Evolutionary conservation across 805 yeast genomes (phyloP), one percentile per base, ranked within the genome.

Genomic region (Kluyveromyces siamensis): DNA sequence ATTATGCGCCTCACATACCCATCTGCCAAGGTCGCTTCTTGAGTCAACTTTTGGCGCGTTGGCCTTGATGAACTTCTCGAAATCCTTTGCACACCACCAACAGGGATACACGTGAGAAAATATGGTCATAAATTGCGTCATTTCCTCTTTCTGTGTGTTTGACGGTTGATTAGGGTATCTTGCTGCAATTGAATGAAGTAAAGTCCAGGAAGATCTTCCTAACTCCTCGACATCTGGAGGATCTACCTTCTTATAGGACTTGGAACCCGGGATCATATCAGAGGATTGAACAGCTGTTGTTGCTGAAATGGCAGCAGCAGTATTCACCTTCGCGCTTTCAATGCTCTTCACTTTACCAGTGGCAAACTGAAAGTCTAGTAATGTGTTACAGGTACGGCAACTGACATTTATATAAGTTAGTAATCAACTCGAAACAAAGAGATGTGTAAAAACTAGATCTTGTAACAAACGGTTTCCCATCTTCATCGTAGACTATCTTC

Each of bases 1-100:
- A 61, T 93, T 93, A 68, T 93, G 99, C 2, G 98, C 98, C 52
- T 81, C 85, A 68, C 98, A 93, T 48, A 93, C 69, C 99, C 99
- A 93, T 56, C 67, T 72, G 0, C 96, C 95, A 58, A 93, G 79
- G 48, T 79, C 84, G 47, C 88, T 96, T 55, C 86, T 87, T 6
- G 78, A 75, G 17, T 68, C 71, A 3, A 81, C 84, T 49, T 70
- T 72, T 17, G 87, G 86, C 41, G 72, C 63, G 17, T 80, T 74
- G 35, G 67, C 66, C 48, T 67, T 69, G 27, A 87, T 71, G 64
- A 84, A 88, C 30, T 67, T 64, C 47, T 79, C 74, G 66, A 93
- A 88, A 62, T 91, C 98, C 36, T 77, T 76, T 0, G 95, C 96
- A 70, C 98, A 91, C 71, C 80, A 81, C 85, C 90, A 83, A 66